These are phyloP conservation scores for Termitomyces sp. DNA, from an alignment of 768 basidiomycete genomes.

Conservation along the genomic window DNA sequence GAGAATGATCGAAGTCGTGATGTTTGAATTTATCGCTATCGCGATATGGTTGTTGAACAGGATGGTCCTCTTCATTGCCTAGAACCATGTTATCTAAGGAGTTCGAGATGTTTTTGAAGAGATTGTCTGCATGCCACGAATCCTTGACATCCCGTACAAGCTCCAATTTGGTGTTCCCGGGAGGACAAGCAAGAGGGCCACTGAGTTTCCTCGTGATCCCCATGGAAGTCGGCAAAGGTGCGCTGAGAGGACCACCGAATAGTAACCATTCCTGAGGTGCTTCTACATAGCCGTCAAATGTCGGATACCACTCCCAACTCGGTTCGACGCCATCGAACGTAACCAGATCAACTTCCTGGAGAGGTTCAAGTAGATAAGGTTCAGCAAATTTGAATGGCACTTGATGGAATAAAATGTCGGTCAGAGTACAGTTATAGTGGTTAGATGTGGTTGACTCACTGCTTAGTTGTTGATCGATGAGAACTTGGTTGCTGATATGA, in stretches of 20 bases:
- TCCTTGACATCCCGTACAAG: not conserved
- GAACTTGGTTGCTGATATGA: no score
- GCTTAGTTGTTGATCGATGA: no score
- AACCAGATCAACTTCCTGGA: conserved; percentile 1
- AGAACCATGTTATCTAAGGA: not conserved
- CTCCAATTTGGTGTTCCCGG: not conserved
- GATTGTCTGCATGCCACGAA: not conserved
- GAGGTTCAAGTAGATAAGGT: conserved; percentile 1
- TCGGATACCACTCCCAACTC: not conserved
- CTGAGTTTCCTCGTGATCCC: not conserved
- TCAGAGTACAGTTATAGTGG: not conserved
- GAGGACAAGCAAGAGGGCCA: conserved; percentile 2
- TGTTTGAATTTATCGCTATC: not conserved
- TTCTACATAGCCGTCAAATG: not conserved
- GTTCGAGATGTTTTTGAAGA: not conserved
- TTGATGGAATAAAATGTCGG: not conserved
- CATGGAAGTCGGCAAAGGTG: not conserved
- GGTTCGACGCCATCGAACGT: not conserved
- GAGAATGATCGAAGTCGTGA: not conserved
- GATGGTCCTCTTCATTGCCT: not conserved
- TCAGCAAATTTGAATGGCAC: not conserved
- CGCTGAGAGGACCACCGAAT: conserved; percentile 5
- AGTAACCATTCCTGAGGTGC: not conserved
- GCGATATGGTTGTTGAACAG: not conserved
- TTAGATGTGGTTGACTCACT: not conserved